Evolutionary conservation across 2,329 filamentous ascomycete species (phyloP).

Genomic region (Dactylellina drechsleri): DNA sequence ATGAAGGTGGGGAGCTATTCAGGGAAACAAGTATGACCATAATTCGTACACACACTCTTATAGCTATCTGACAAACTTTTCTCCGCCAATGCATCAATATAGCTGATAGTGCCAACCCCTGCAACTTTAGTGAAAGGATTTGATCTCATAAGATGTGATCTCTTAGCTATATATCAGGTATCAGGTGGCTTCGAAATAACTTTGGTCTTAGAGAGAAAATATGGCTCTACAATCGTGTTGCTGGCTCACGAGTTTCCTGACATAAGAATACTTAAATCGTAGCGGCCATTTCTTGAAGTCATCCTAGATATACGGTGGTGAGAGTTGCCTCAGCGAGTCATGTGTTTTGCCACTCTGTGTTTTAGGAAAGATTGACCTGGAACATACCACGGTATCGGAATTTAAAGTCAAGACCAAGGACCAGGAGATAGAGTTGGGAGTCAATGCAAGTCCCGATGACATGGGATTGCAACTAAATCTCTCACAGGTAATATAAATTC

Average conservation of each 20-base stretch:
- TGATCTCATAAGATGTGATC: no score
- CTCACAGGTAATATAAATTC: slow-evolving; percentile 10
- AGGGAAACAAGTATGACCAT: no score
- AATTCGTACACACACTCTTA: no score
- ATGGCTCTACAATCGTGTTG: neutral
- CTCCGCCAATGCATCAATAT: no score
- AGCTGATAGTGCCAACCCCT: no score
- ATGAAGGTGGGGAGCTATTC: no score
- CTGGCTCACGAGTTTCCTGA: neutral
- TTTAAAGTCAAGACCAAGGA: neutral
- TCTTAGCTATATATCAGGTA: no score
- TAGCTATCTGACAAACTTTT: no score
- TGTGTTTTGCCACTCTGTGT: neutral
- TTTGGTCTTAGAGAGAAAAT: neutral
- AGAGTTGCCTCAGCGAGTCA: neutral
- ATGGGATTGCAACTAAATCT: slow-evolving; percentile 7
- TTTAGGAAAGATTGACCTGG: neutral
- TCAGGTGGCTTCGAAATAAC: no score
- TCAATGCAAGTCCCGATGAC: neutral
- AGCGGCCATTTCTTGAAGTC: neutral
- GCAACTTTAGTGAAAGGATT: no score
- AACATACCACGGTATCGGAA: slow-evolving; percentile 2
- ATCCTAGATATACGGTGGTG: neutral
- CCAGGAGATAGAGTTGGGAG: neutral
- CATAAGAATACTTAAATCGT: neutral